These are phyloP conservation scores for Stenocarpella maydis DNA, from an alignment of 2,329 filamentous ascomycete genomes.

Conservation along the genomic window DNA sequence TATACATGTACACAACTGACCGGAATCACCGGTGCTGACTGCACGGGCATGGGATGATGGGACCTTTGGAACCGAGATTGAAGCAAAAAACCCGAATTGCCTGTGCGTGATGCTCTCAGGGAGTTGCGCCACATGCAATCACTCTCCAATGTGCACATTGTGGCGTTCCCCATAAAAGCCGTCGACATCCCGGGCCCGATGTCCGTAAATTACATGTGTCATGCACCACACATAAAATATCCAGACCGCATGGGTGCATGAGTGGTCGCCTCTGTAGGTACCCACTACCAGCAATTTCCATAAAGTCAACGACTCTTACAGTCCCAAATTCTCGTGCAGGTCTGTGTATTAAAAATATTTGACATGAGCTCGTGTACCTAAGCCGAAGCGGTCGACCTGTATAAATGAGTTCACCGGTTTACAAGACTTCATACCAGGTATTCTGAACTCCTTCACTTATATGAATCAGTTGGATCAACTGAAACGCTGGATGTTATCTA, in stretches of 20 bases:
- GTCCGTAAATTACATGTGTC: not conserved
- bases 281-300: not conserved
- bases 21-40: slow-evolving; percentile 15
- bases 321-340: not conserved
- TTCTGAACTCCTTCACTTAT: too few species aligned
- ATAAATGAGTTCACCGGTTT: too few species aligned
- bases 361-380: too few species aligned
- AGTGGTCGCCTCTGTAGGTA: not conserved
- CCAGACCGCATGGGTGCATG: not conserved
- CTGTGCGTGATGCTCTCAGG: not conserved
- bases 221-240: not conserved
- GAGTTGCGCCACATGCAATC: not conserved
- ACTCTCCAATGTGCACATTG: not conserved
- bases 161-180: not conserved
- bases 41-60: not conserved
- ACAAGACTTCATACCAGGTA: too few species aligned
- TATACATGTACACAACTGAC: not conserved
- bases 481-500: too few species aligned
- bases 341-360: too few species aligned
- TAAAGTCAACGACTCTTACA: too few species aligned
- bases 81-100: not conserved
- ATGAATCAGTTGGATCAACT: too few species aligned
- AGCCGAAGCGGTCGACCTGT: too few species aligned
- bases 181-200: not conserved
- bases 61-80: not conserved